Percentiles rank a stretch among this genome's conserved stretches.
These are phyloP conservation scores for Protostelium mycophagum DNA, from an alignment of 78 protist species.

Conservation along the genomic window DNA sequence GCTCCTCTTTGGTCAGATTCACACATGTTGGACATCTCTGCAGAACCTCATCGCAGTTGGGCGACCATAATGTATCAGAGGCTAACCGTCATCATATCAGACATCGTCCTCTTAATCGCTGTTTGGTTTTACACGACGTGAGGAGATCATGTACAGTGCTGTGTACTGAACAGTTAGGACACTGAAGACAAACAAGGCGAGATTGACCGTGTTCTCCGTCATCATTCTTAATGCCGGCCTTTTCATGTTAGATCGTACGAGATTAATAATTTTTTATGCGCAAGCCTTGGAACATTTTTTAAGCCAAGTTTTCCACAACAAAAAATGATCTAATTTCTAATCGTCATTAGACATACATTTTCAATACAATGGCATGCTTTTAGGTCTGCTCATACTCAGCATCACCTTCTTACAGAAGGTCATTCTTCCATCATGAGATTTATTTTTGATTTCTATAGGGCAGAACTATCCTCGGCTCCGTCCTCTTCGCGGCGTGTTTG, in stretches of 20 bases:
- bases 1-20: constrained; percentile 62
- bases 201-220: constrained; percentile 18
- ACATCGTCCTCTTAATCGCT: constrained; percentile 31
- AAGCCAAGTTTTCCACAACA: neutral
- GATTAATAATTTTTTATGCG: neutral
- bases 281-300: neutral
- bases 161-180: neutral
- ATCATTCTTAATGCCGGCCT: constrained; percentile 69
- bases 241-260: constrained; percentile 74
- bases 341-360: constrained; percentile 79
- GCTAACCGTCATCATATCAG: constrained; percentile 62
- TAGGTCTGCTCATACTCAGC: constrained; percentile 63
- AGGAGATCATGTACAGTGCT: neutral
- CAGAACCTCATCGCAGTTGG: constrained; percentile 21
- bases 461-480: constrained; percentile 8
- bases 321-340: neutral
- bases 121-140: constrained; percentile 1
- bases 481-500: constrained; percentile 65
- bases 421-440: neutral
- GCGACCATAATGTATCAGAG: constrained; percentile 77
- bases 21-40: constrained; percentile 51
- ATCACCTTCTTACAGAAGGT: constrained; percentile 6
- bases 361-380: constrained; percentile 89
- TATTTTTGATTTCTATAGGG: constrained; percentile 10
- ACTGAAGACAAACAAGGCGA: neutral